Conservation (phyloP, 2,329 filamentous ascomycete species). For the Cadophora sp. region DNA sequence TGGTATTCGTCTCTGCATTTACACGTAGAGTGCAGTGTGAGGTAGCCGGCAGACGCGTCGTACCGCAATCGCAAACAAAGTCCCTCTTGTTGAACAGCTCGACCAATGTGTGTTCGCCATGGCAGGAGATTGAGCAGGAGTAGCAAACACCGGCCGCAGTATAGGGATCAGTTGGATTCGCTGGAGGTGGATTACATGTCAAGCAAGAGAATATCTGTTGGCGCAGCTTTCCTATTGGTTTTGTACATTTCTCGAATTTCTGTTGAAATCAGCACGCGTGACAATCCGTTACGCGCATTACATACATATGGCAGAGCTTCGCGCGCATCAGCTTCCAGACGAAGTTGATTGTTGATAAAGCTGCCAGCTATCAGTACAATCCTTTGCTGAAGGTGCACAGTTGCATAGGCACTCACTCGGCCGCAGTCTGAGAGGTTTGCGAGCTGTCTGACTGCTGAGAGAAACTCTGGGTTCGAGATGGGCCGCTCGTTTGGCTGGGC, state of each 20-base stretch:
- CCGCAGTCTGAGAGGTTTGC: slow-evolving; percentile 57
- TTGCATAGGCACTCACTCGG: slow-evolving; percentile 41
- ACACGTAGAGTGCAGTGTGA: slow-evolving; percentile 79
- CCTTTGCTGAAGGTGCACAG: neutral
- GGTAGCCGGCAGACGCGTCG: slow-evolving; percentile 71
- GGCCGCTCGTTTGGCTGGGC: slow-evolving; percentile 27
- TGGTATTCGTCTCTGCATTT: slow-evolving; percentile 74
- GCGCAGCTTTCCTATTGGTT: slow-evolving; percentile 84
- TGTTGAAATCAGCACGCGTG: slow-evolving; percentile 46
- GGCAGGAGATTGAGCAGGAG: slow-evolving; percentile 94
- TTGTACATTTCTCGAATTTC: slow-evolving; percentile 94
- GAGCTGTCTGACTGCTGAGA: slow-evolving; percentile 57
- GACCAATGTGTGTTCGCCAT: slow-evolving; percentile 92
- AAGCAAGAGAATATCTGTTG: slow-evolving; percentile 92
- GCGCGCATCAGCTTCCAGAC: slow-evolving; percentile 91
- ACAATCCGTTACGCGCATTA: slow-evolving; percentile 24
- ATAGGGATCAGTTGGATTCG: slow-evolving; percentile 66
- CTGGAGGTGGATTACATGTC: slow-evolving; percentile 86
- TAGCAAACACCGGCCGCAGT: slow-evolving; percentile 89
- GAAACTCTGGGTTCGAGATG: slow-evolving; percentile 61
- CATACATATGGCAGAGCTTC: slow-evolving; percentile 92
- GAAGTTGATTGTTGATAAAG: slow-evolving; percentile 88
- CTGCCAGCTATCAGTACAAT: slow-evolving; percentile 49
- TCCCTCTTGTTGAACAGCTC: slow-evolving; percentile 96
- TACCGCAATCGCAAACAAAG: slow-evolving; percentile 96